Evolutionary conservation across 164 flowering plant species (phyloP).

Genomic region (Chloranthus sessilifolius): DNA sequence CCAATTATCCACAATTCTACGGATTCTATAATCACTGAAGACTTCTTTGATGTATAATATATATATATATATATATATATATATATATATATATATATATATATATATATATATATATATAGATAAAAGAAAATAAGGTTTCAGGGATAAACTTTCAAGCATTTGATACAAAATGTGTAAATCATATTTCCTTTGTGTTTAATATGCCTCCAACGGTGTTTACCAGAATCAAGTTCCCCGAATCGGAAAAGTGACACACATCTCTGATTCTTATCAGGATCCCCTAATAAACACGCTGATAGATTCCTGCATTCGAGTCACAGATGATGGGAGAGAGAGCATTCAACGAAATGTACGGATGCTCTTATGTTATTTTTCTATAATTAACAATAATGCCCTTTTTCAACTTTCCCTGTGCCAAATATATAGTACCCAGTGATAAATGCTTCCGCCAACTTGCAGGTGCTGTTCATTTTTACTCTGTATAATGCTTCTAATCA

Average conservation of each 20-base stretch:
- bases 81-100: too few relatives aligned
- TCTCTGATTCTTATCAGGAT: constrained; percentile 37
- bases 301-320: constrained; percentile 73
- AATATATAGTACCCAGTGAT: background rate
- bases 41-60: too few relatives aligned
- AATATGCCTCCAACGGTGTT: too few relatives aligned
- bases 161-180: too few relatives aligned
- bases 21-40: too few relatives aligned
- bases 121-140: too few relatives aligned
- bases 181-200: too few relatives aligned
- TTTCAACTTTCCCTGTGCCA: too few relatives aligned
- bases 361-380: background rate
- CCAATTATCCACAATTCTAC: too few relatives aligned
- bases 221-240: background rate
- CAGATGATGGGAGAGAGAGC: constrained; percentile 82
- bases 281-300: constrained; percentile 63
- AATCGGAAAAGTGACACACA: background rate
- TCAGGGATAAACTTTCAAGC: too few relatives aligned
- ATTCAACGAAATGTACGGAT: constrained; percentile 52
- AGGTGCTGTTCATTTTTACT: constrained; percentile 84
- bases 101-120: too few relatives aligned
- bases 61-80: too few relatives aligned
- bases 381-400: constrained; percentile 2
- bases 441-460: constrained; percentile 19
- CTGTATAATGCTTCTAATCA: constrained; percentile 67